Base-by-base conservation (phyloP, 225 moss, liverwort and hornwort genomes). In the Bryum argenteum region DNA sequence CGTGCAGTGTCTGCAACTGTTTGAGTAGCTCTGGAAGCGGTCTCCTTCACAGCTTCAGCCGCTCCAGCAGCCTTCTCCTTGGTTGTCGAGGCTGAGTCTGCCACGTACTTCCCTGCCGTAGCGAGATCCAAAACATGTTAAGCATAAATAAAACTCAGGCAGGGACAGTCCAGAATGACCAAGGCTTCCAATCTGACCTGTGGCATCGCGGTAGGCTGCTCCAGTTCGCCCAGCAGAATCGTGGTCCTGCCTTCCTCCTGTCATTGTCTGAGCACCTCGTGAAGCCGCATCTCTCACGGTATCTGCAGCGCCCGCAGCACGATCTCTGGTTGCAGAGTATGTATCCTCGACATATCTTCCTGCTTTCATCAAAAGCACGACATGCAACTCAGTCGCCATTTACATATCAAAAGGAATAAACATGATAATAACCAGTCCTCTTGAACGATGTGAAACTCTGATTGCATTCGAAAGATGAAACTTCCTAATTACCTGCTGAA, bases 201-300 rank as follows among this genome's bases (percentile, higher is more conserved):
- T 19, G 52, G 72, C 63, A 63, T 81, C 81, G 53, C 81, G 77
- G 69, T 77, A 81, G 20, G 73, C 77, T 24, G 81, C 81, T 69
- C 81, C 81, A 51, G 81, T 73, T 69, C 68, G 39, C 52, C 65
- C 65, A 65, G 44, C 21, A 54, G 76, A 51, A 38, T 48, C 63
- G 17, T 19, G 52, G 43, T 73, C 47, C 10, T 71, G 72, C 58
- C 53, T 81, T 5, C 81, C 77, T 52, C 77, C 81, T 18, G 73
- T 77, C 7, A 80, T 14, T 6, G 75, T 79, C 48, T 69, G 72
- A 43, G 71, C 58, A 44, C 79, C 83, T 61, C 76, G 64, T 24
- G 68, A 63, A 6, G 70, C 69, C 5, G 72, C 69, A 65, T 72
- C 83, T 65, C 28, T 72, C 67, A 65, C 57, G 44, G 79, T 38